Evolutionary conservation across 108 stramenopile species (phyloP).

Genomic region (Pseudonitzschia multiseries): DNA sequence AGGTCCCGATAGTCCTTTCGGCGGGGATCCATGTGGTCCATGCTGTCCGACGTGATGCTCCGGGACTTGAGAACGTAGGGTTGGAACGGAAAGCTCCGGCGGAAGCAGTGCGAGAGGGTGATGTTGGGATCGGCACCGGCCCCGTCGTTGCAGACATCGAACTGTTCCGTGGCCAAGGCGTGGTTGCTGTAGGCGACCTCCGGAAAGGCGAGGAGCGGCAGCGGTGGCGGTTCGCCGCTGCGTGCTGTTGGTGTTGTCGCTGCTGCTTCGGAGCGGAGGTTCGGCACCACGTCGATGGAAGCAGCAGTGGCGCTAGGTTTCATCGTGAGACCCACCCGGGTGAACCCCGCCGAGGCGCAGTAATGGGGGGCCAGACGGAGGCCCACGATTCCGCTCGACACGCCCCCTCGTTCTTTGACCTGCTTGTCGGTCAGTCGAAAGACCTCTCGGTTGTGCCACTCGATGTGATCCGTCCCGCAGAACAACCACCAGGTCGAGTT

Average conservation of each 20-base stretch:
- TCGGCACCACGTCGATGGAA: no score
- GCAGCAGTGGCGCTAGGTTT: background rate
- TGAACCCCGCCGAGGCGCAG: constrained; percentile 20
- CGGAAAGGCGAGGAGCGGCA: background rate
- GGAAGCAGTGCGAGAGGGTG: constrained; percentile 1
- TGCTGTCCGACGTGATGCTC: constrained; percentile 14
- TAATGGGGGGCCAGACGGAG: constrained; percentile 11
- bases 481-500: constrained; percentile 18
- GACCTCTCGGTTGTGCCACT: constrained; percentile 21
- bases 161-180: constrained; percentile 5
- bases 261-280: background rate
- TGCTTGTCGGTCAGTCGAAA: constrained; percentile 9
- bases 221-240: background rate
- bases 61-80: constrained; percentile 5
- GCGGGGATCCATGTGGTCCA: constrained; percentile 17
- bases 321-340: constrained; percentile 12
- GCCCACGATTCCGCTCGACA: constrained; percentile 1
- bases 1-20: constrained; percentile 10
- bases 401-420: background rate
- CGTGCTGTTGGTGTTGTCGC: no score
- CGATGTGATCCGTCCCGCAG: constrained; percentile 19
- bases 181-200: constrained; percentile 18
- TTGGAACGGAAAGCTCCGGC: background rate
- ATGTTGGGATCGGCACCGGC: background rate
- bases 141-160: background rate